Evolutionary conservation across 1,284 basidiomycete species (phyloP), one percentile per base, ranked within the genome.

Genomic region (Cystobasidiaceae sp.): DNA sequence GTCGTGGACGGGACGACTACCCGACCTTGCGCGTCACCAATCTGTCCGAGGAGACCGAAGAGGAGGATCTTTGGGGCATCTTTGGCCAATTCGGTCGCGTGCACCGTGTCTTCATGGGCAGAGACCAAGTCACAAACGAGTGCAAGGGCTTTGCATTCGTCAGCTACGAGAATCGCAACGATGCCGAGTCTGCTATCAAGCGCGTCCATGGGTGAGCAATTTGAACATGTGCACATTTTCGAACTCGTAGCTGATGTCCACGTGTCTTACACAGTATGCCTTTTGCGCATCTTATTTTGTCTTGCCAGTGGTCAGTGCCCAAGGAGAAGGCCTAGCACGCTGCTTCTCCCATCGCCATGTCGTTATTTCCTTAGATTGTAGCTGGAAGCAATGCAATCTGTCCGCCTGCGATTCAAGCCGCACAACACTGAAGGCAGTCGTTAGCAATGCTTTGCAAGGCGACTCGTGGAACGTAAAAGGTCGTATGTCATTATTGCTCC

Each of bases 11-110:
- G 56, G 94, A 97, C 77, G 94, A 98, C 75, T 82, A 94, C 27
- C 94, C 96, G 3, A 99, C 96, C 0, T 83, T 99, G 25, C 90
- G 96, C 55, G 91, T 99, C 71, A 97, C 96, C 44, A 98, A 97
- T 75, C 87, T 99, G 68, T 92, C 90, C 32, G 89, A 93, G 77
- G 96, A 98, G 74, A 92, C 92, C 1, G 86, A 90, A 73, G 96
- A 98, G 77, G 88, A 87, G 76, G 96, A 98, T 78, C 81, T 99
- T 55, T 86, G 93, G 67, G 91, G 92, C 28, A 82, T 99, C 23
- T 98, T 99, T 77, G 71, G 72, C 51, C 73, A 78, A 28, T 80
- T 79, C 68, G 90, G 92, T 1, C 83, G 89, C 19, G 87, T 94
- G 44, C 86, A 85, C 44, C 81, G 93, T 57, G 92, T 97, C 57